Percentiles rank a stretch among this genome's conserved stretches.
Conservation (phyloP, 2,329 filamentous ascomycete species). For the Penicillium occitanis region DNA sequence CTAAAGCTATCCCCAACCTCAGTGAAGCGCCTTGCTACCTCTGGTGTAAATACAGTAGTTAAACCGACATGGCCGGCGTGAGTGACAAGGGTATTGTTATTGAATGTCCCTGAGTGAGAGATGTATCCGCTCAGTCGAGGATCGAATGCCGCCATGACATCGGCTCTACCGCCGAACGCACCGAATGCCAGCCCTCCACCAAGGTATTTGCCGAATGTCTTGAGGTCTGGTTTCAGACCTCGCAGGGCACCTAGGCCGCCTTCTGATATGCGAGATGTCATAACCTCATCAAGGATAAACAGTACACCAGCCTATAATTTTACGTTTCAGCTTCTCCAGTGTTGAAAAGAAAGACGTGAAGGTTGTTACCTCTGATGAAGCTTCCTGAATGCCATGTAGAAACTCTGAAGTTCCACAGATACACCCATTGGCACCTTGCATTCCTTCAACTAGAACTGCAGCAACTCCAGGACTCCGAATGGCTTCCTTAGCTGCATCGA, state of each 20-base stretch:
- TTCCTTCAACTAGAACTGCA: slow-evolving; percentile 64
- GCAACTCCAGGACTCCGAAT: slow-evolving; percentile 44
- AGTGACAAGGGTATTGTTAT: slow-evolving; percentile 66
- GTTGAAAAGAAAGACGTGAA: background rate
- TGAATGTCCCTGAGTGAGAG: slow-evolving; percentile 64
- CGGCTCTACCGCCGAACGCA: slow-evolving; percentile 61
- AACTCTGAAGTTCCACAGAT: slow-evolving; percentile 55
- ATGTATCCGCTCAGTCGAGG: slow-evolving; percentile 48
- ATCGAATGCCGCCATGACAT: slow-evolving; percentile 58
- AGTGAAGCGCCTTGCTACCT: background rate
- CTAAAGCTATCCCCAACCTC: background rate
- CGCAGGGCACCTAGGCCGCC: slow-evolving; percentile 50
- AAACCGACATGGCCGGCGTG: slow-evolving; percentile 50
- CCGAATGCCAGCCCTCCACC: slow-evolving; percentile 67
- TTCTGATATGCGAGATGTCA: slow-evolving; percentile 61
- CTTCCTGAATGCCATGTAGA: slow-evolving; percentile 50
- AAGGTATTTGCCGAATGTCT: slow-evolving; percentile 65
- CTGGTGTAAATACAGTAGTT: background rate
- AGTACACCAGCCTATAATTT: background rate
- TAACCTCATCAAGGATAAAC: slow-evolving; percentile 70
- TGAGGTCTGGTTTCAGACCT: slow-evolving; percentile 59
- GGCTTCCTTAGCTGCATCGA: background rate
- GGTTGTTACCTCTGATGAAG: slow-evolving; percentile 43
- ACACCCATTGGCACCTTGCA: slow-evolving; percentile 65
- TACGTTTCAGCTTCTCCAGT: background rate